Conservation (phyloP, 169 alveolate genomes). For the Miamiensis avidus region DNA sequence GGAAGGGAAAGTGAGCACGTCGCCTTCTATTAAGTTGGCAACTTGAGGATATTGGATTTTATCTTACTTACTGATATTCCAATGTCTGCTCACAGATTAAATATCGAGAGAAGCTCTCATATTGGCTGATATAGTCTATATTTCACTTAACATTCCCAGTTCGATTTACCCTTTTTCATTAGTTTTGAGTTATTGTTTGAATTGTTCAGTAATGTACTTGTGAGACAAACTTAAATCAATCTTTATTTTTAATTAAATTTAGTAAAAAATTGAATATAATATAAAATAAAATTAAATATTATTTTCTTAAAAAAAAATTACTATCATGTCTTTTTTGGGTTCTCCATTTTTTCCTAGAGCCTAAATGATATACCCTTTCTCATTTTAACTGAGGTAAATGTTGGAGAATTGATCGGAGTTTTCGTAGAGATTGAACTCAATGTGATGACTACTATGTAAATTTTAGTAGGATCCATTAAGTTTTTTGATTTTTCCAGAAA, state of each 20-base stretch:
- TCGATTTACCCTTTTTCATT: constrained; percentile 7
- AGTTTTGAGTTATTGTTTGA: neutral
- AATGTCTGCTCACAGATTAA: neutral
- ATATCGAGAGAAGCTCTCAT: neutral
- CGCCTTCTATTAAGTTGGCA: neutral
- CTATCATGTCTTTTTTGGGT: too few relatives aligned
- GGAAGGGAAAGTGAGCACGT: neutral
- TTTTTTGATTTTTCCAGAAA: constrained; percentile 1
- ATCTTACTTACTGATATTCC: neutral
- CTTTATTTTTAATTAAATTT: neutral
- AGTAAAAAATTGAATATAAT: too few relatives aligned
- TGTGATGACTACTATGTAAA: neutral
- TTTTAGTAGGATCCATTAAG: constrained; percentile 3
- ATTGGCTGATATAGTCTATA: neutral
- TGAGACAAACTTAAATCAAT: neutral
- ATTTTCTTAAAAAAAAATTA: too few relatives aligned
- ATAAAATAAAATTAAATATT: too few relatives aligned
- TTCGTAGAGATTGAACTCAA: neutral
- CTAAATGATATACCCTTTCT: constrained; percentile 12
- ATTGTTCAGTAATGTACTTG: neutral
- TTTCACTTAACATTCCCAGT: constrained; percentile 7
- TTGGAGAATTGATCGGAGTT: constrained; percentile 5
- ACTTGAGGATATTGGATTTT: neutral
- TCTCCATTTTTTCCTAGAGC: constrained; percentile 16
- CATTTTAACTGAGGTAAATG: neutral